Conservation (phyloP, 805 yeast genomes). For the Suhomyces emberorum region DNA sequence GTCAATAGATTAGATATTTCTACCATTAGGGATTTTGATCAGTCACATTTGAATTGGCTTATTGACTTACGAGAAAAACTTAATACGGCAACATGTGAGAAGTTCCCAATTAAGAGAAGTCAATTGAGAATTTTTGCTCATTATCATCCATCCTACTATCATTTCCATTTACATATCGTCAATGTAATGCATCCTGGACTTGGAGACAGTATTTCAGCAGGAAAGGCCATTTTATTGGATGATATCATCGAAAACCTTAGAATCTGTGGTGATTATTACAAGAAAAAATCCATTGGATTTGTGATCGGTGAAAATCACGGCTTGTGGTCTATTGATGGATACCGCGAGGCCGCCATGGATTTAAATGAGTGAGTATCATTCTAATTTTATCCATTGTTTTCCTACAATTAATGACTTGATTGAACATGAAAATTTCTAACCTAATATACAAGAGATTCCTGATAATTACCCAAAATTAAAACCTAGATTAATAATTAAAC, state of each 20-base stretch:
- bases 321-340: conserved; percentile 51
- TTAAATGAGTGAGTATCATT: background rate
- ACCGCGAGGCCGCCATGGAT: conserved; percentile 12
- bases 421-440: no score
- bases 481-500: conserved; percentile 55
- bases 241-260: conserved; percentile 74
- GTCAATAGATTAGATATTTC: conserved; percentile 66
- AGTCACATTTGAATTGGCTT: conserved; percentile 57
- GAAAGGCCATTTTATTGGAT: conserved; percentile 79
- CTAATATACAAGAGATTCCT: background rate
- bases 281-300: conserved; percentile 57
- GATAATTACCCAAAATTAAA: no score
- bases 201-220: conserved; percentile 65
- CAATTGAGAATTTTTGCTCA: conserved; percentile 78
- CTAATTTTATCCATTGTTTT: no score
- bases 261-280: conserved; percentile 56
- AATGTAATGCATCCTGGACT: conserved; percentile 66
- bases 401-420: no score
- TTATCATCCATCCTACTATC: conserved; percentile 95
- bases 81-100: conserved; percentile 38
- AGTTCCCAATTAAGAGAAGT: conserved; percentile 45
- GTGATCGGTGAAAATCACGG: conserved; percentile 74
- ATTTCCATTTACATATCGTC: conserved; percentile 89
- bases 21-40: conserved; percentile 71
- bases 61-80: conserved; percentile 45